Percentiles rank a stretch among this genome's conserved stretches.
Conservation (phyloP, 1,284 basidiomycete genomes). For the Porodaedalea pini region DNA sequence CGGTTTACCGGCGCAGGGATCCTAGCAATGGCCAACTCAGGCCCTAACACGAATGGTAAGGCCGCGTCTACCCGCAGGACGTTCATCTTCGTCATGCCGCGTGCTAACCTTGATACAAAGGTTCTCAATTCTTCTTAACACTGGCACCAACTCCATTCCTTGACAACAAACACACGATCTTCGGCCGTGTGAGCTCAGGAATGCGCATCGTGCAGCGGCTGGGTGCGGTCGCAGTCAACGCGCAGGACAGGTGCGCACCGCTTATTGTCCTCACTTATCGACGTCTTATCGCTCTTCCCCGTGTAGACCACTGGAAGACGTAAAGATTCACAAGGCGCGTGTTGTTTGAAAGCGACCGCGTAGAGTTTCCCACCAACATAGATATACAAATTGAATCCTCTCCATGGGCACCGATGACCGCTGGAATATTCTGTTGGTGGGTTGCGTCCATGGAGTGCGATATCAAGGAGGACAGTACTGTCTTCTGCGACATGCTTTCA, state of each 20-base stretch:
- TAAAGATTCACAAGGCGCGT: slow-evolving; percentile 76
- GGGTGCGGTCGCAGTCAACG: slow-evolving; percentile 75
- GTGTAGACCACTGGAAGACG: slow-evolving; percentile 70
- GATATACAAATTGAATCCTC: neutral
- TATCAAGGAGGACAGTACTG: too few species aligned
- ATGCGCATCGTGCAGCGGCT: slow-evolving; percentile 84
- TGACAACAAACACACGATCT: slow-evolving; percentile 93
- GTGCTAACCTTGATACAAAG: slow-evolving; percentile 36
- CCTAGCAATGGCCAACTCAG: slow-evolving; percentile 94
- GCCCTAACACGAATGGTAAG: slow-evolving; percentile 88
- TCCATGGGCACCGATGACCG: neutral
- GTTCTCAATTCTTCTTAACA: slow-evolving; percentile 93
- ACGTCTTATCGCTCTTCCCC: slow-evolving; percentile 19
- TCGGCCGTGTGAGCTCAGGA: slow-evolving; percentile 81
- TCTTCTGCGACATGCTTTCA: too few species aligned
- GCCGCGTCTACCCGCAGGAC: neutral
- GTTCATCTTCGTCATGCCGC: neutral
- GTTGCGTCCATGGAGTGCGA: too few species aligned
- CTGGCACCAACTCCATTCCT: slow-evolving; percentile 88
- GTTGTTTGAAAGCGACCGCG: slow-evolving; percentile 35
- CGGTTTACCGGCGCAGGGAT: slow-evolving; percentile 96
- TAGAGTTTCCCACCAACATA: neutral
- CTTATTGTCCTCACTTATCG: slow-evolving; percentile 5
- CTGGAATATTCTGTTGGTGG: too few species aligned
- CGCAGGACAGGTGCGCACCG: slow-evolving; percentile 65